Percentiles rank a stretch among this genome's conserved stretches.
Conservation (phyloP, 805 yeast genomes). For the Wickerhamomyces hampshirensis region DNA sequence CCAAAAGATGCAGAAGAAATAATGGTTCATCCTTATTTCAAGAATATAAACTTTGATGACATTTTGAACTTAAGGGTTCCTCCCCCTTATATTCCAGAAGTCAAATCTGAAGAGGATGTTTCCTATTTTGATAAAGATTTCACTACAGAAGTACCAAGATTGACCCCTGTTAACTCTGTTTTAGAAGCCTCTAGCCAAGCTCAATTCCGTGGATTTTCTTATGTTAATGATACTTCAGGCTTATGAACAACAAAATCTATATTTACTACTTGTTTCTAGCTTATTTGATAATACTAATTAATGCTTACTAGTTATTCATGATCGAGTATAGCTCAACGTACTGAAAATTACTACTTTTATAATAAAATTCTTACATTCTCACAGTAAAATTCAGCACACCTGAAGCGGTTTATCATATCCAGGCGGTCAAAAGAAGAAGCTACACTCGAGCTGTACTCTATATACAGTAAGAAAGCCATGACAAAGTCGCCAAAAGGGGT, state of each 20-base stretch:
- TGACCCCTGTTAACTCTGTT: slow-evolving; percentile 90
- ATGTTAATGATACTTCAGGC: slow-evolving; percentile 57
- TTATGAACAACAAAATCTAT: slow-evolving; percentile 22
- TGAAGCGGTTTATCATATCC: no score
- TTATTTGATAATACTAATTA: no score
- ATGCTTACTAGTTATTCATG: no score
- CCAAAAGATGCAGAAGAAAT: slow-evolving; percentile 87
- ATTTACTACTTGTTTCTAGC: no score
- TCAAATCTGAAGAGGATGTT: slow-evolving; percentile 84
- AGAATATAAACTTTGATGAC: slow-evolving; percentile 86
- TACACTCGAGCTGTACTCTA: background rate
- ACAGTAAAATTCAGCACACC: no score
- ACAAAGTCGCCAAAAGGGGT: no score
- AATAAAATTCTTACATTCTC: no score
- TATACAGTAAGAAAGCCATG: no score
- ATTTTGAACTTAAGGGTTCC: slow-evolving; percentile 63
- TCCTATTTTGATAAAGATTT: slow-evolving; percentile 92
- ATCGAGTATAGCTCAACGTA: no score
- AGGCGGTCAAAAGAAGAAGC: background rate
- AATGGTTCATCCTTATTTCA: slow-evolving; percentile 93
- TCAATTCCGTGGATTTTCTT: slow-evolving; percentile 95
- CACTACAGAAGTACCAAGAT: slow-evolving; percentile 88
- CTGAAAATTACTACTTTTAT: no score
- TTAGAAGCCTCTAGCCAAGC: slow-evolving; percentile 88
- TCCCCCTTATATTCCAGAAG: slow-evolving; percentile 89